Percentiles rank a stretch among this genome's conserved stretches.
phyloP scores from a whole-genome alignment of 2,329 filamentous ascomycete genomes.

The Exophiala sp. region DNA sequence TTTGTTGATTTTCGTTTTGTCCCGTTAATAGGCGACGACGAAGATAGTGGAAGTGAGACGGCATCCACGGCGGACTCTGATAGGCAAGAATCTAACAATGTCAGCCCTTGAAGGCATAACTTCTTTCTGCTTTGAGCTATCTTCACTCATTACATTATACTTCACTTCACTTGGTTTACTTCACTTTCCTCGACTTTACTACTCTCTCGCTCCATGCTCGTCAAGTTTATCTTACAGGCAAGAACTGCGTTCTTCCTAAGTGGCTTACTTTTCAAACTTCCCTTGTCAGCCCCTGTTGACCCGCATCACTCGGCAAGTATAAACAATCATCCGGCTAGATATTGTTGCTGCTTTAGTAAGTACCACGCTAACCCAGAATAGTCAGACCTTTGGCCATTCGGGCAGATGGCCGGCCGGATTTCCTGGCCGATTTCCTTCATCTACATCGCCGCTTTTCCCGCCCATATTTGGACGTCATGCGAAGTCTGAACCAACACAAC shows the following conservation, averaged over 20 bases:
- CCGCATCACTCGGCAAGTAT: neutral
- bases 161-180: too few species aligned
- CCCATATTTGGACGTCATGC: neutral
- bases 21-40: conserved; percentile 41
- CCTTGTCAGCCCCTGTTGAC: neutral
- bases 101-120: neutral
- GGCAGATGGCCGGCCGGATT: neutral
- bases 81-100: neutral
- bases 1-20: conserved; percentile 47
- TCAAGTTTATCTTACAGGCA: too few species aligned
- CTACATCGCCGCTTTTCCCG: neutral
- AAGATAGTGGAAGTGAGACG: conserved; percentile 35
- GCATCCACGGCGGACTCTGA: conserved; percentile 14
- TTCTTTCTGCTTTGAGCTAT: too few species aligned
- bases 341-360: neutral
- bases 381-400: neutral
- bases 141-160: too few species aligned
- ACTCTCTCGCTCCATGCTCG: too few species aligned
- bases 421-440: neutral
- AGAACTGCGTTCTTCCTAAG: too few species aligned
- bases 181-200: too few species aligned
- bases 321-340: neutral
- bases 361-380: neutral
- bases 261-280: too few species aligned
- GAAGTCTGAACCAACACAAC: too few species aligned